Conservation (phyloP, 257 asterid genomes). For the Coffea canephora region DNA sequence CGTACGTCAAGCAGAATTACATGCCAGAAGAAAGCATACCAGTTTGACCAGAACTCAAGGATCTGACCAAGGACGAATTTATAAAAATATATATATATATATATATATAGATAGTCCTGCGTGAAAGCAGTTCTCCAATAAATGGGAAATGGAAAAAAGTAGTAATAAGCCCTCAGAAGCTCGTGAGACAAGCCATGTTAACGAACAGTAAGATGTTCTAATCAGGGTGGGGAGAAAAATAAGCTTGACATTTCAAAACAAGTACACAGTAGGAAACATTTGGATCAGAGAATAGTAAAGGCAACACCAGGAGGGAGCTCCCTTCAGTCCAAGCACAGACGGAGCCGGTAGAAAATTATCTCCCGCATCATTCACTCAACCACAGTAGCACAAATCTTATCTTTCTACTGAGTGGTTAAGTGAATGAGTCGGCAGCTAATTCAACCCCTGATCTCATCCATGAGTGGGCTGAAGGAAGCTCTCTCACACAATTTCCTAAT, state of each 20-base stretch:
- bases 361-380: slow-evolving; percentile 99
- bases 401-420: slow-evolving; percentile 69
- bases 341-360: slow-evolving; percentile 74
- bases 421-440: slow-evolving; percentile 97
- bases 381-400: slow-evolving; percentile 56
- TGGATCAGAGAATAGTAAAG: slow-evolving; percentile 16
- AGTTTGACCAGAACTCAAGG: not conserved
- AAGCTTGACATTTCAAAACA: not conserved
- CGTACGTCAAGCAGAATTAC: not conserved
- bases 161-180: not conserved
- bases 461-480: slow-evolving; percentile 99
- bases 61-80: not conserved
- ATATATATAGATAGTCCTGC: not conserved
- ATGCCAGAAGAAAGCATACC: not conserved
- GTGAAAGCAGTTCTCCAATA: slow-evolving; percentile 2
- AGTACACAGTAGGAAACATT: not conserved
- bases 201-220: not conserved
- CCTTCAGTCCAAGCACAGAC: slow-evolving; percentile 96
- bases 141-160: not conserved
- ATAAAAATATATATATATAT: too few species aligned
- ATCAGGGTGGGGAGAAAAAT: not conserved
- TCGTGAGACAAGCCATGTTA: not conserved
- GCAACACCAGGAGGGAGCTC: slow-evolving; percentile 80
- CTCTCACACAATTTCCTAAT: slow-evolving; percentile 49
- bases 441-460: slow-evolving; percentile 63